Evolutionary conservation across 805 yeast species (phyloP), one percentile per base, ranked within the genome.

Genomic region (Wickerhamiella australiensis): DNA sequence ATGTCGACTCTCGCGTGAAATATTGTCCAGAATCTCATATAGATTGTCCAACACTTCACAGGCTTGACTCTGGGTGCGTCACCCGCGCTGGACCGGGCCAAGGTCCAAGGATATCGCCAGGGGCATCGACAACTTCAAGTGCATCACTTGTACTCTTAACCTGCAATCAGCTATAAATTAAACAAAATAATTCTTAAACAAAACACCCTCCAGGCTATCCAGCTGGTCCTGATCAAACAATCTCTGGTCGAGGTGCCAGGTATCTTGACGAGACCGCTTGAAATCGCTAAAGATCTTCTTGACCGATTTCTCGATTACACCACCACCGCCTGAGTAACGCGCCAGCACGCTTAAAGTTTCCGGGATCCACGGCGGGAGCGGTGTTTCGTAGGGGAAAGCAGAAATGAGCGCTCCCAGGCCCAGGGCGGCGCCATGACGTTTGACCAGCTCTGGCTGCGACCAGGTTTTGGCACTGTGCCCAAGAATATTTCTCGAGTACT

Each of bases 311-410:
- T 95, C 95, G 25, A 83, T 77, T 48, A 79, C 62, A 6, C 96
- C 96, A 15, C 80, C 80, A 13, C 82, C 77, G 2, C 81, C 73
- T 2, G 86, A 80, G 61, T 79, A 79, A 22, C 75, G 76, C 0
- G 95, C 87, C 52, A 92, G 66, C 1, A 75, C 68, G 1, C 82
- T 73, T 54, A 90, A 69, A 13, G 84, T 75, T 7, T 69, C 66
- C 0, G 97, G 96, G 17, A 90, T 72, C 96, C 96, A 92, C 23
- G 56, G 49, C 0, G 98, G 97, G 1, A 95, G 88, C 0, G 98
- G 98, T 0, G 95, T 82, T 2, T 73, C 68, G 59, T 87, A 92
- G 1, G 97, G 90, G 65, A 83, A 92, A 0, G 97, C 96, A 43
- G 80, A 79, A 1, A 92, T 77, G 40, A 90, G 67, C 0, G 96